phyloP scores from a whole-genome alignment of 2,329 filamentous ascomycete genomes.

The Leptographium galeiforme region DNA sequence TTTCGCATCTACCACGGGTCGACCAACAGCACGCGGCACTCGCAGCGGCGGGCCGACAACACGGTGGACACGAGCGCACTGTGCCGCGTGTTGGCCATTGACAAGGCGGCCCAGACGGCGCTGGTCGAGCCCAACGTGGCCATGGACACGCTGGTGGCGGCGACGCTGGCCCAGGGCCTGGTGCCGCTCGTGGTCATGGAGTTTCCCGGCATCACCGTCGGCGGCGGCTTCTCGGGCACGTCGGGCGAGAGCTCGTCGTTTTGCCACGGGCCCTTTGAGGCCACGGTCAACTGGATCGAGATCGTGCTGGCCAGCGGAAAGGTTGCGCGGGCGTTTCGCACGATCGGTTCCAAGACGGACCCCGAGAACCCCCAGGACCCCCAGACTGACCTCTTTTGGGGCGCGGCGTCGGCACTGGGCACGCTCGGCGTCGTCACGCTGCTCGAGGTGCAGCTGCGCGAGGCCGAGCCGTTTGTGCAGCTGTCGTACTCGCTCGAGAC shows the following conservation, averaged over 20 bases:
- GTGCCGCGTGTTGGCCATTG: constrained; percentile 47
- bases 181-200: constrained; percentile 57
- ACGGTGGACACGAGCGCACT: constrained; percentile 56
- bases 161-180: constrained; percentile 38
- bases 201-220: constrained; percentile 55
- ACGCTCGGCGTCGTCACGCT: constrained; percentile 48
- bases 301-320: constrained; percentile 48
- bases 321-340: constrained; percentile 30
- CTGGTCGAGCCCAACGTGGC: constrained; percentile 56
- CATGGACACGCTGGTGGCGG: constrained; percentile 50
- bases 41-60: constrained; percentile 32
- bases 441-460: constrained; percentile 41
- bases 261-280: constrained; percentile 52
- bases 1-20: constrained; percentile 69
- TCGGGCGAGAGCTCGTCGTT: constrained; percentile 56
- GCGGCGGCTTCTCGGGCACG: constrained; percentile 53
- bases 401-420: constrained; percentile 45
- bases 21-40: constrained; percentile 60
- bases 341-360: constrained; percentile 28
- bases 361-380: too few relatives aligned
- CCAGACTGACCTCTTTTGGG: constrained; percentile 31
- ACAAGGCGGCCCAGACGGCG: constrained; percentile 37
- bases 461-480: constrained; percentile 41
- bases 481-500: constrained; percentile 35
- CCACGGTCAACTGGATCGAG: constrained; percentile 47